These are phyloP conservation scores for Hypoxylon sp. DNA, from an alignment of 2,329 filamentous ascomycete species.

Conservation along the genomic window DNA sequence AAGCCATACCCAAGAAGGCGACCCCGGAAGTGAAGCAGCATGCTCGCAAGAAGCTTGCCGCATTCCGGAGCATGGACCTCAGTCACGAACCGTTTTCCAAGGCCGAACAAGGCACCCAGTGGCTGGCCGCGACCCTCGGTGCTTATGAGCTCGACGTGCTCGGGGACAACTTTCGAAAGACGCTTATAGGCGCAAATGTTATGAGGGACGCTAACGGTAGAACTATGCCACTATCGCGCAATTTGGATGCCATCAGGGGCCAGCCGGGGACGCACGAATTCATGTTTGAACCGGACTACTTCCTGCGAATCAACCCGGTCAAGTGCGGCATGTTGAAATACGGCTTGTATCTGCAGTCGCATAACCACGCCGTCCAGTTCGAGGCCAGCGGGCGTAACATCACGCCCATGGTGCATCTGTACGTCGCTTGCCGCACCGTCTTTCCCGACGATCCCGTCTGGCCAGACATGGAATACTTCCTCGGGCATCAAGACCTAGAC, in stretches of 20 bases:
- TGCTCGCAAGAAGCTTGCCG: neutral
- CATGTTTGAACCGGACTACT: neutral
- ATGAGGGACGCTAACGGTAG: neutral
- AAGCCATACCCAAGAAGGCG: neutral
- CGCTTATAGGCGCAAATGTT: neutral
- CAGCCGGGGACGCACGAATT: neutral
- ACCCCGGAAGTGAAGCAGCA: neutral
- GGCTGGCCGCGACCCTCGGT: neutral
- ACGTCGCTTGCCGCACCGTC: neutral
- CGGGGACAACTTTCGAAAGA: neutral
- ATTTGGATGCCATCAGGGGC: neutral
- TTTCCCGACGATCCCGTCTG: neutral
- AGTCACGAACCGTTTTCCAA: neutral
- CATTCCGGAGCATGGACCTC: neutral
- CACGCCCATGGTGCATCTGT: neutral
- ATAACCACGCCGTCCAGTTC: neutral
- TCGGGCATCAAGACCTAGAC: neutral
- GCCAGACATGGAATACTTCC: slow-evolving; percentile 9
- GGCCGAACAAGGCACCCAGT: neutral
- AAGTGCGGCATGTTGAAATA: slow-evolving; percentile 7
- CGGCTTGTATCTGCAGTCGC: neutral
- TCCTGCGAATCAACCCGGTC: neutral
- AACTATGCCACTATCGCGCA: neutral
- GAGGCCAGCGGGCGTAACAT: neutral
- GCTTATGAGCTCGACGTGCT: neutral